A percentile compares a stretch with the other conserved stretches of the same genome.
These are phyloP conservation scores for Ganoderma lingzhi DNA, from an alignment of 1,284 basidiomycete genomes.

Conservation along the genomic window DNA sequence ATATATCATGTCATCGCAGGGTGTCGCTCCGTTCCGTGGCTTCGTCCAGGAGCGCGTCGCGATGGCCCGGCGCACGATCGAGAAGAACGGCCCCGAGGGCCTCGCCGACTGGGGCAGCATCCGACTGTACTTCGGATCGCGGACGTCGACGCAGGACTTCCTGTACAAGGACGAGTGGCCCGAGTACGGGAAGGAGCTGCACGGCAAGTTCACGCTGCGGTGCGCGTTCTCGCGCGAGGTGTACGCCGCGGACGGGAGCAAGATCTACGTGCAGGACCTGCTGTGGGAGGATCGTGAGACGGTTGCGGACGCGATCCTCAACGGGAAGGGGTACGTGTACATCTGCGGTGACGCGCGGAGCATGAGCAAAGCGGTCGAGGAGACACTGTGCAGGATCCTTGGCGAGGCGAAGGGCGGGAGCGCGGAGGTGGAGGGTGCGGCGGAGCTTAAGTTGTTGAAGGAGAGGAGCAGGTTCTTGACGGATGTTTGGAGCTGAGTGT, in stretches of 20 bases:
- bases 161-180: constrained; percentile 97
- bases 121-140: constrained; percentile 96
- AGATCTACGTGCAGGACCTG: constrained; percentile 98
- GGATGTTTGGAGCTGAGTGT: constrained; percentile 71
- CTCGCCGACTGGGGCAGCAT: constrained; percentile 96
- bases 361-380: constrained; percentile 97
- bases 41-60: constrained; percentile 98
- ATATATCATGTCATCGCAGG: constrained; percentile 53
- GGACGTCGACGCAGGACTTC: constrained; percentile 88
- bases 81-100: constrained; percentile 92
- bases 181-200: constrained; percentile 84
- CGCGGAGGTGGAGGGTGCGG: constrained; percentile 85
- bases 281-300: constrained; percentile 87
- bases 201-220: constrained; percentile 91
- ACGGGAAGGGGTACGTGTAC: constrained; percentile 94
- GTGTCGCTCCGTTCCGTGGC: constrained; percentile 98
- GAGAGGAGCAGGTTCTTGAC: constrained; percentile 86
- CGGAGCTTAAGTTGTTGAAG: constrained; percentile 94
- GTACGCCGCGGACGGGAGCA: constrained; percentile 91
- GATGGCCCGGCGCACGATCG: constrained; percentile 90
- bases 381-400: constrained; percentile 85
- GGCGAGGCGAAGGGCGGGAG: constrained; percentile 93
- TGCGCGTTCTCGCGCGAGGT: constrained; percentile 90
- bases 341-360: constrained; percentile 97
- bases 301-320: constrained; percentile 89